Evolutionary conservation across 345 rosid species (phyloP).

Genomic region (Orychophragmus violaceus): DNA sequence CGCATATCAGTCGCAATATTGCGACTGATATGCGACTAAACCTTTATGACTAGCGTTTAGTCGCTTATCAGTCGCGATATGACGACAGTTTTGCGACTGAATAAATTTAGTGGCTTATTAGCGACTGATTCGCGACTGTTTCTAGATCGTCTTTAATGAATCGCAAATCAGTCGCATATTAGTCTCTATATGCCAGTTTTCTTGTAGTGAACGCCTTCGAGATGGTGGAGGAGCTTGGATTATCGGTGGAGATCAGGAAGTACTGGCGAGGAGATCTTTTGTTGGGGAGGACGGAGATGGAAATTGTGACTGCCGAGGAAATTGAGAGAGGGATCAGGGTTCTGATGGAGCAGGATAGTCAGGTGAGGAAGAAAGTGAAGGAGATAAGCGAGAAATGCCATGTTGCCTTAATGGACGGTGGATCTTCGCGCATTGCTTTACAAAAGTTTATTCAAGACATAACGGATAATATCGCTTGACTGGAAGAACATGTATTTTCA

Average conservation of each 20-base stretch:
- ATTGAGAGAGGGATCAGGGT: slow-evolving; percentile 32
- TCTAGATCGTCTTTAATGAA: too few relatives aligned
- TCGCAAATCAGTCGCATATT: too few relatives aligned
- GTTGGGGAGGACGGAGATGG: not conserved
- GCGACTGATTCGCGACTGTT: too few relatives aligned
- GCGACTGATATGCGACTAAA: too few relatives aligned
- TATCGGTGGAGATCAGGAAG: slow-evolving; percentile 37
- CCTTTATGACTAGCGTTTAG: too few relatives aligned
- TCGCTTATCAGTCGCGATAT: too few relatives aligned
- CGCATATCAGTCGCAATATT: too few relatives aligned
- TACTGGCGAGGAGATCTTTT: slow-evolving; percentile 18
- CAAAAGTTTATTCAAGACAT: slow-evolving; percentile 29
- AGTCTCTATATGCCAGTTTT: too few relatives aligned
- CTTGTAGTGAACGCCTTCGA: too few relatives aligned
- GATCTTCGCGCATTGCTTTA: slow-evolving; percentile 29
- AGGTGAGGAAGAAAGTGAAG: slow-evolving; percentile 31
- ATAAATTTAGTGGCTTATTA: too few relatives aligned
- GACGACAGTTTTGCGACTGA: too few relatives aligned
- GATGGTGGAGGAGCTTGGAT: slow-evolving; percentile 36
- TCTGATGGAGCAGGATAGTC: slow-evolving; percentile 32
- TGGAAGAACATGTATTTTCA: not conserved
- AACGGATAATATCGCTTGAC: not conserved
- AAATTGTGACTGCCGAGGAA: slow-evolving; percentile 21
- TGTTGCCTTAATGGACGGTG: slow-evolving; percentile 30
- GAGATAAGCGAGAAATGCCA: slow-evolving; percentile 27